Percentiles rank a stretch among this genome's conserved stretches.
These are phyloP conservation scores for Daldinia bambusicola DNA, from an alignment of 495 filamentous ascomycete genomes.

Conservation along the genomic window DNA sequence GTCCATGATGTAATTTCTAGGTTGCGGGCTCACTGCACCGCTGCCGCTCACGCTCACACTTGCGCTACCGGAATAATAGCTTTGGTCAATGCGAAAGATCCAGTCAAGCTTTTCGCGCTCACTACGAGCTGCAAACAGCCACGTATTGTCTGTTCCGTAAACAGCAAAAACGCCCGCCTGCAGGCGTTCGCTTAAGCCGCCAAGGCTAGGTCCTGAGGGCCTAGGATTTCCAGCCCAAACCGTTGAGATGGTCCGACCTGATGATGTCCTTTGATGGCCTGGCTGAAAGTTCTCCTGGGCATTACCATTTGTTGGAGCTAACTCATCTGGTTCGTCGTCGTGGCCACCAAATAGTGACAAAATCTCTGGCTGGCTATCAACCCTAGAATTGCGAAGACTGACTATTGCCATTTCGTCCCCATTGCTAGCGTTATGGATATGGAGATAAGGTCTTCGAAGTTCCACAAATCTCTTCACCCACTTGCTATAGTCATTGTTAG, in stretches of 20 bases:
- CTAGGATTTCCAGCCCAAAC: slow-evolving; percentile 49
- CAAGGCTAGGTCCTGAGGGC: slow-evolving; percentile 47
- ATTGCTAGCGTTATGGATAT: slow-evolving; percentile 82
- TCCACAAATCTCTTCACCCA: slow-evolving; percentile 96
- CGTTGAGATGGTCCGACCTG: slow-evolving; percentile 45
- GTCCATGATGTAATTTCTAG: slow-evolving; percentile 31
- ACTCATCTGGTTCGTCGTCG: slow-evolving; percentile 43
- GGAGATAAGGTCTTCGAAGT: slow-evolving; percentile 89
- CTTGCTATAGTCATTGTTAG: slow-evolving; percentile 74
- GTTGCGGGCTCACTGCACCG: slow-evolving; percentile 47
- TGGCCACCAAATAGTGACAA: slow-evolving; percentile 73
- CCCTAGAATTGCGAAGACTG: slow-evolving; percentile 81
- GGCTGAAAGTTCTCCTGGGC: slow-evolving; percentile 38
- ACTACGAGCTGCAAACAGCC: slow-evolving; percentile 87
- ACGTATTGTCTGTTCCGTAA: slow-evolving; percentile 92
- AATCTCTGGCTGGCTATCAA: slow-evolving; percentile 89
- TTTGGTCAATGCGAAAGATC: slow-evolving; percentile 82
- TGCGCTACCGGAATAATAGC: slow-evolving; percentile 49
- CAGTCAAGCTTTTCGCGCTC: slow-evolving; percentile 94
- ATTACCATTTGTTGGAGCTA: slow-evolving; percentile 28
- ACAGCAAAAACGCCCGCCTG: slow-evolving; percentile 86
- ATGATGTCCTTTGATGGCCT: slow-evolving; percentile 48
- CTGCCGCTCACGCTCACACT: slow-evolving; percentile 48
- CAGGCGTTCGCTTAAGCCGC: slow-evolving; percentile 62
- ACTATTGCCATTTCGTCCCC: slow-evolving; percentile 92